Evolutionary conservation across 768 basidiomycete genomes (phyloP).

Genomic region (Lanmaoa pseudosensibilis): DNA sequence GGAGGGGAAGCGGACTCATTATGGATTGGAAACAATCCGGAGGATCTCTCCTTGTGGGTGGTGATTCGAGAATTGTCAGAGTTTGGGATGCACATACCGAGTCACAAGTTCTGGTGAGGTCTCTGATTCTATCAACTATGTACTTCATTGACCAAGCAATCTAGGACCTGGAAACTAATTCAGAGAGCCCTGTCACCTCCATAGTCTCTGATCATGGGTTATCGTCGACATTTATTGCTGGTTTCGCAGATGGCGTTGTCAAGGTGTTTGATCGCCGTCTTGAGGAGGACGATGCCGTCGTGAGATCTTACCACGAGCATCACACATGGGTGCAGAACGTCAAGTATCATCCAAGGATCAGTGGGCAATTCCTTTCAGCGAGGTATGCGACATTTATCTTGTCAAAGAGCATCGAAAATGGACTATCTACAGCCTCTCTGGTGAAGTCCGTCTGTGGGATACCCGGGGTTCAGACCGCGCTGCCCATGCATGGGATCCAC

Average conservation of each 20-base stretch:
- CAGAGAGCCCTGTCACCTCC: conserved; percentile 86
- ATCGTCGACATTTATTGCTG: conserved; percentile 79
- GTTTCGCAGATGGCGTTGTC: conserved; percentile 90
- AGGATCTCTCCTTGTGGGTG: conserved; percentile 85
- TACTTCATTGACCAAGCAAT: neutral
- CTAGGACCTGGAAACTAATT: conserved; percentile 87
- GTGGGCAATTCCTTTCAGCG: conserved; percentile 77
- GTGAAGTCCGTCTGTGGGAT: conserved; percentile 92
- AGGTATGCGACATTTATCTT: conserved; percentile 51
- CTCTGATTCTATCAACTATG: neutral
- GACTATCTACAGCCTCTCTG: conserved; percentile 64
- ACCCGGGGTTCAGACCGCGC: conserved; percentile 63
- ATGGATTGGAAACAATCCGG: conserved; percentile 92
- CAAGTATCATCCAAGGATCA: conserved; percentile 71
- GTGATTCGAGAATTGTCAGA: conserved; percentile 85
- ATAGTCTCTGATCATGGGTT: conserved; percentile 76
- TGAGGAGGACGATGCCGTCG: conserved; percentile 78
- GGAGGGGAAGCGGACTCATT: conserved; percentile 81
- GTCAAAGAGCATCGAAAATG: neutral
- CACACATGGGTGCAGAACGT: conserved; percentile 95
- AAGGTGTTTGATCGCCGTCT: conserved; percentile 91
- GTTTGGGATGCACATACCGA: conserved; percentile 97
- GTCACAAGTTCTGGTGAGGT: conserved; percentile 64
- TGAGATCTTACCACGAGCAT: conserved; percentile 68
- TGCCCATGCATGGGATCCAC: conserved; percentile 60